phyloP scores from a whole-genome alignment of 805 yeast genomes.

The Zygotorulaspora chibaensis region DNA sequence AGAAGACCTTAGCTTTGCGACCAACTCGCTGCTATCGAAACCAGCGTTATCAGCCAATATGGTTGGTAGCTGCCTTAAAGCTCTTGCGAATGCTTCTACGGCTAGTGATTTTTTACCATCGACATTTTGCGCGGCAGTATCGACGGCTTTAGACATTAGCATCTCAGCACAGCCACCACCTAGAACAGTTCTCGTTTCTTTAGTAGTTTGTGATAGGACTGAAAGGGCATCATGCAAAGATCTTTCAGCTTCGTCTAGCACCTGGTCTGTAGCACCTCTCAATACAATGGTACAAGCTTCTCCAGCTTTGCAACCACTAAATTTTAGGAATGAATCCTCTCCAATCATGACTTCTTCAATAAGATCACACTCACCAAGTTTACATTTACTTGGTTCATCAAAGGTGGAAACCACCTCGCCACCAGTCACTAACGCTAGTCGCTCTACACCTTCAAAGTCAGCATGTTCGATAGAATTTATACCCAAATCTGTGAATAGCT shows the following conservation, averaged over 20 bases:
- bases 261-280: slow-evolving; percentile 97
- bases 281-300: slow-evolving; percentile 94
- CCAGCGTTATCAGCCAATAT: slow-evolving; percentile 98
- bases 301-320: slow-evolving; percentile 93
- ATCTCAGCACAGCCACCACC: slow-evolving; percentile 96
- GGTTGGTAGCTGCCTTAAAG: slow-evolving; percentile 91
- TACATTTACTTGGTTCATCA: slow-evolving; percentile 83
- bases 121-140: slow-evolving; percentile 83
- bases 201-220: slow-evolving; percentile 90
- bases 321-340: slow-evolving; percentile 83
- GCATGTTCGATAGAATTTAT: slow-evolving; percentile 96
- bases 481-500: slow-evolving; percentile 78
- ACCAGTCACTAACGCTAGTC: slow-evolving; percentile 93
- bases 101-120: slow-evolving; percentile 93
- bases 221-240: slow-evolving; percentile 95
- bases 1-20: slow-evolving; percentile 76
- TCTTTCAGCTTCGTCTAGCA: slow-evolving; percentile 94
- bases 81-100: slow-evolving; percentile 89
- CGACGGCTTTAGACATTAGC: slow-evolving; percentile 97
- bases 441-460: slow-evolving; percentile 95
- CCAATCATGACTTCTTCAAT: slow-evolving; percentile 94
- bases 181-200: slow-evolving; percentile 82
- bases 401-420: slow-evolving; percentile 98
- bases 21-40: slow-evolving; percentile 86
- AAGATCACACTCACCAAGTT: slow-evolving; percentile 79